Conservation (phyloP, 768 basidiomycete genomes). For the Amanita pseudoporphyria region DNA sequence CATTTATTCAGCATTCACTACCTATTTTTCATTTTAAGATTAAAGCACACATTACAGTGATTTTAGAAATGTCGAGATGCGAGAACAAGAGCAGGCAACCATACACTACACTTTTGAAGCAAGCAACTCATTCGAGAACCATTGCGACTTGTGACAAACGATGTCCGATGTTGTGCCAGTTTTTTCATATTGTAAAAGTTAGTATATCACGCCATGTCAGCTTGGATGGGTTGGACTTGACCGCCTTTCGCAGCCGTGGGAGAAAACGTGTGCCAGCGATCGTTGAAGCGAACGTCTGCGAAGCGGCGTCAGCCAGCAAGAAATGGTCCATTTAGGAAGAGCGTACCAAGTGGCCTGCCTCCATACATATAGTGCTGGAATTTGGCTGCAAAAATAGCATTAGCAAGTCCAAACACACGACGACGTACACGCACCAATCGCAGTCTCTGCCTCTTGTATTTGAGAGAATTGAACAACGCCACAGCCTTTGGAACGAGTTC, state of each 20-base stretch:
- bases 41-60: constrained; percentile 2
- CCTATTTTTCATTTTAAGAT: background rate
- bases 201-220: constrained; percentile 26
- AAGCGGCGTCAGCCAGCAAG: constrained; percentile 4
- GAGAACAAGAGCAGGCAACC: background rate
- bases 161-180: background rate
- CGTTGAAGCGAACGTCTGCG: constrained; percentile 87
- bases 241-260: constrained; percentile 85
- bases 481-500: constrained; percentile 85
- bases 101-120: background rate
- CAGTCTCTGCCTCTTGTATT: constrained; percentile 84
- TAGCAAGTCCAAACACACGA: background rate
- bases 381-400: constrained; percentile 44
- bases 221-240: constrained; percentile 56
- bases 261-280: constrained; percentile 91
- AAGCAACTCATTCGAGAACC: background rate
- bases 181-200: background rate
- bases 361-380: constrained; percentile 96
- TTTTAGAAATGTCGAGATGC: background rate
- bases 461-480: constrained; percentile 94
- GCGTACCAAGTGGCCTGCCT: constrained; percentile 73
- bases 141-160: background rate
- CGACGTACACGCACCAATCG: constrained; percentile 52
- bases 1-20: constrained; percentile 3
- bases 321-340: background rate